A percentile compares a stretch with the other conserved stretches of the same genome.
phyloP scores from a whole-genome alignment of 2,329 filamentous ascomycete genomes.

The Fusarium sp. region DNA sequence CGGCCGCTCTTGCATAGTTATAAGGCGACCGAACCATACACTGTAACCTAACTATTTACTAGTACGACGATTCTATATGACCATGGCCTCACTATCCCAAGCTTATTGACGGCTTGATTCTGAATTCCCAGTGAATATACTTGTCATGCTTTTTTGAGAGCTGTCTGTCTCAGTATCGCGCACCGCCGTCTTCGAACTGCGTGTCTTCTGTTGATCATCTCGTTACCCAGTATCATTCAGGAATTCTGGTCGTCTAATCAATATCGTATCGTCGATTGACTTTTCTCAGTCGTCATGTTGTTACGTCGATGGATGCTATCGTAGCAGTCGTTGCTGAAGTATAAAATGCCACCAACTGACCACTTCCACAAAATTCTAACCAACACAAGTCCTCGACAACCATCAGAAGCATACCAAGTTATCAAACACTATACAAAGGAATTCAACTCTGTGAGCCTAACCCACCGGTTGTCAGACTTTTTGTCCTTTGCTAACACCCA shows the following conservation, averaged over 20 bases:
- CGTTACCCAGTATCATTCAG: not conserved
- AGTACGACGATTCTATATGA: not conserved
- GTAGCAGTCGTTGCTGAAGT: rapidly evolving
- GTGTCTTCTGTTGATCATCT: rapidly evolving
- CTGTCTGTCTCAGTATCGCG: too few species aligned
- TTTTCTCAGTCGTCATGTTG: rapidly evolving
- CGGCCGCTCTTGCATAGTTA: not conserved
- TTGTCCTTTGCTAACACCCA: rapidly evolving
- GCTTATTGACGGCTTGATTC: rapidly evolving
- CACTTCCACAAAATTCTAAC: not conserved
- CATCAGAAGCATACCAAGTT: rapidly evolving
- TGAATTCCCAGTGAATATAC: rapidly evolving
- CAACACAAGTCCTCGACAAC: not conserved
- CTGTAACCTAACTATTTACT: not conserved
- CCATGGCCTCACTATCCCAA: rapidly evolving
- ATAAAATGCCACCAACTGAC: not conserved
- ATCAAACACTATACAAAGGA: rapidly evolving
- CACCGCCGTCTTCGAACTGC: not conserved
- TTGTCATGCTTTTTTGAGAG: not conserved
- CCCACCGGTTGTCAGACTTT: rapidly evolving
- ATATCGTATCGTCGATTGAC: rapidly evolving
- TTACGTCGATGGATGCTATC: rapidly evolving
- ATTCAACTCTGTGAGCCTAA: not conserved
- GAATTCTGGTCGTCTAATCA: rapidly evolving
- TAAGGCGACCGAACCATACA: not conserved